phyloP scores from a whole-genome alignment of 495 filamentous ascomycete genomes.

The Penicillium coprophilum region DNA sequence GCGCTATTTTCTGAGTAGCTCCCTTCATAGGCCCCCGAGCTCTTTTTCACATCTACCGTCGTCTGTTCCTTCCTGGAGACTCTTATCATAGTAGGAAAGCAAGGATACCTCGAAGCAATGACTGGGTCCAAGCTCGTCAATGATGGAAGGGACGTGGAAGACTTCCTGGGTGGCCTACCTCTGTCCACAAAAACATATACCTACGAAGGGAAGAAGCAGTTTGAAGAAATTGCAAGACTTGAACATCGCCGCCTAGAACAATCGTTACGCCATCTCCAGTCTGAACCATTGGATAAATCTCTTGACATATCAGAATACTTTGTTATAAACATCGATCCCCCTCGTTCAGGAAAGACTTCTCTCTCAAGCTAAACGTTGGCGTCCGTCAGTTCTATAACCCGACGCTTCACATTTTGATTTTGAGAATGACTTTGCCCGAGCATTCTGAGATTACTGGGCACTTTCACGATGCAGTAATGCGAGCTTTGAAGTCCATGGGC shows the following conservation, averaged over 20 bases:
- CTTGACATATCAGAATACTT: not conserved
- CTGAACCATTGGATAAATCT: not conserved
- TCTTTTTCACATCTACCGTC: not conserved
- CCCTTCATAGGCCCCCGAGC: too few relatives aligned
- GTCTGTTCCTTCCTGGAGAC: not conserved
- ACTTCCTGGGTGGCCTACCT: not conserved
- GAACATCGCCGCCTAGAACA: not conserved
- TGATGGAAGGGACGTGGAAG: not conserved
- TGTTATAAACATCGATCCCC: not conserved
- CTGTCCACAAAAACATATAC: not conserved
- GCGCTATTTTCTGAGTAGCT: too few relatives aligned
- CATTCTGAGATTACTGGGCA: not conserved
- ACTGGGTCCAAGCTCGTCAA: not conserved
- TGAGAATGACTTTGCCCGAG: not conserved
- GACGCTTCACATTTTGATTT: not conserved
- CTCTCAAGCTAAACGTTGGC: not conserved
- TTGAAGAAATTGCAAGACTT: not conserved
- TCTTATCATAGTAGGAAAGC: not conserved
- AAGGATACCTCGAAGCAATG: not conserved
- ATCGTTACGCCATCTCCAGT: not conserved
- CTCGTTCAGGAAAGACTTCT: not conserved
- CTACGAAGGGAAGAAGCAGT: not conserved
- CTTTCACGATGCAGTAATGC: not conserved
- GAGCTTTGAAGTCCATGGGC: not conserved
- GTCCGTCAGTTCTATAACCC: not conserved